Percentiles rank a stretch among this genome's conserved stretches.
Evolutionary conservation across 2,329 filamentous ascomycete genomes (phyloP).

Genomic region (Colletotrichum karsti): DNA sequence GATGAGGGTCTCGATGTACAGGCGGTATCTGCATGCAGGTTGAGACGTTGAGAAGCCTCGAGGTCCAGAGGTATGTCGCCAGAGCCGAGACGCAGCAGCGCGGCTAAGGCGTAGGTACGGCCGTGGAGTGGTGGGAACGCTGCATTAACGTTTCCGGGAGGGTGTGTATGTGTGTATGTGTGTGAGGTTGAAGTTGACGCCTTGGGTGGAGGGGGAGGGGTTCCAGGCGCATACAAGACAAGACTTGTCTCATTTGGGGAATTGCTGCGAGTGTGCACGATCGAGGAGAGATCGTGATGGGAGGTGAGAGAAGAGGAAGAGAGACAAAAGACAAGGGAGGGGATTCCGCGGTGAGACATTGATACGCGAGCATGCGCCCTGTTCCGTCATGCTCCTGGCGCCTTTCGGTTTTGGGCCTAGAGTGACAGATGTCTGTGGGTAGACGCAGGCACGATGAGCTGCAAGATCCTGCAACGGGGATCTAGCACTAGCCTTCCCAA

Average conservation of each 20-base stretch:
- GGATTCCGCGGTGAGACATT: conserved; percentile 14
- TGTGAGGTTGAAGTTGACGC: not conserved
- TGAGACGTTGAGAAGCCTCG: conserved; percentile 15
- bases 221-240: not conserved
- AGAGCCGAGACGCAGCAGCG: conserved; percentile 12
- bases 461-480: conserved; percentile 26
- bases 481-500: conserved; percentile 16
- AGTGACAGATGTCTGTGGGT: not conserved
- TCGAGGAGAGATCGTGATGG: conserved; percentile 15
- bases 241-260: conserved; percentile 1
- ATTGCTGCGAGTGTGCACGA: conserved; percentile 13
- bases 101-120: conserved; percentile 14
- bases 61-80: not conserved
- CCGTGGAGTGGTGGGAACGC: not conserved
- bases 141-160: conserved; percentile 13
- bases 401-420: conserved; percentile 10
- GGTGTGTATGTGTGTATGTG: no score
- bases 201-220: no score
- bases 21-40: conserved; percentile 24
- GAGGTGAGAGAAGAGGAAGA: not conserved
- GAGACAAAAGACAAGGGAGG: not conserved
- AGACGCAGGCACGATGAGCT: not conserved
- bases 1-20: not conserved
- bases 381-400: conserved; percentile 14
- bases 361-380: conserved; percentile 1